Conservation (phyloP, 495 filamentous ascomycete genomes). For the Penicillium tannophilum region DNA sequence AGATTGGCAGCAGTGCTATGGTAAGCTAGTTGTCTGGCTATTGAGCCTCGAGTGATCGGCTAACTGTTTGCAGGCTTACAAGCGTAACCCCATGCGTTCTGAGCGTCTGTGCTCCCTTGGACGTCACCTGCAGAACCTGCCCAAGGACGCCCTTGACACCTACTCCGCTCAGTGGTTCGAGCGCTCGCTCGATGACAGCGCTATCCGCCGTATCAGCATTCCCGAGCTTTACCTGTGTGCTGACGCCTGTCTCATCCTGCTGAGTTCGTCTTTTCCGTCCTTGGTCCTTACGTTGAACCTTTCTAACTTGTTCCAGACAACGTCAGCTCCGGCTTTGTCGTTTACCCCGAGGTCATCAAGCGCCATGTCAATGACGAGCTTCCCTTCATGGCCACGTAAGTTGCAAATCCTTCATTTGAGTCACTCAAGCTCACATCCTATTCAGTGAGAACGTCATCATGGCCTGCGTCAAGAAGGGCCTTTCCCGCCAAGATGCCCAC, state of each 20-base stretch:
- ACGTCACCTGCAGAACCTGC: conserved; percentile 65
- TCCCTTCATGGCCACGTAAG: conserved; percentile 84
- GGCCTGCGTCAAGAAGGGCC: conserved; percentile 74
- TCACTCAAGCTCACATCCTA: conserved; percentile 19
- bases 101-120: conserved; percentile 83
- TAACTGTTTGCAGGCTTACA: conserved; percentile 67
- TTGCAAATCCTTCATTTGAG: conserved; percentile 11
- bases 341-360: conserved; percentile 80
- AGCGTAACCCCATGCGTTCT: conserved; percentile 86
- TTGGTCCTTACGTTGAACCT: background rate
- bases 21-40: conserved; percentile 25
- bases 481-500: conserved; percentile 85
- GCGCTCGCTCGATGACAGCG: conserved; percentile 57
- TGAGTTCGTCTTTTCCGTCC: conserved; percentile 42
- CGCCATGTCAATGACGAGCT: conserved; percentile 73
- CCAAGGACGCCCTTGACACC: conserved; percentile 72
- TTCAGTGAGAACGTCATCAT: conserved; percentile 66
- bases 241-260: conserved; percentile 77
- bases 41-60: conserved; percentile 11
- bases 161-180: conserved; percentile 87
- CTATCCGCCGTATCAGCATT: conserved; percentile 69
- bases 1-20: conserved; percentile 58
- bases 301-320: conserved; percentile 57
- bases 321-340: conserved; percentile 77
- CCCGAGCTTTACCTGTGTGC: conserved; percentile 81